phyloP scores from a whole-genome alignment of 83 land plant genomes.

The Diphasiastrum complanatum region DNA sequence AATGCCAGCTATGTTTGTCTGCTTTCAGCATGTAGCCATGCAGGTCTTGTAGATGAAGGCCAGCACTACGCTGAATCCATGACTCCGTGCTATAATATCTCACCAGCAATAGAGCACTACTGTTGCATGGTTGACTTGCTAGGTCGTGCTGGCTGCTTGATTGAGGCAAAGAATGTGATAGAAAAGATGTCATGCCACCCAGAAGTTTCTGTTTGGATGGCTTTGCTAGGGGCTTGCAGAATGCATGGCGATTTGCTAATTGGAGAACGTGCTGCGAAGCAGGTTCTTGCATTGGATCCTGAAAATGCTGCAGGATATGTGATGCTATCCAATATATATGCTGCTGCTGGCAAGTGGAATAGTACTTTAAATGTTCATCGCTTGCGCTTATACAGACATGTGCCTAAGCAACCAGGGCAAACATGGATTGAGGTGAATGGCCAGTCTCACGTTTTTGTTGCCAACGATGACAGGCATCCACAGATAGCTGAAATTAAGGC shows the following conservation, averaged over 20 bases:
- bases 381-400: not conserved
- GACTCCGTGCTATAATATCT: not conserved
- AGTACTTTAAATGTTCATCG: not conserved
- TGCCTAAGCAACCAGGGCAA: not conserved
- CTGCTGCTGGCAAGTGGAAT: constrained; percentile 8
- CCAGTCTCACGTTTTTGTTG: constrained; percentile 1
- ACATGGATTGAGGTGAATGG: not conserved
- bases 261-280: constrained; percentile 6
- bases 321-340: constrained; percentile 20
- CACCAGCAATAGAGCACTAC: constrained; percentile 18
- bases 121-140: constrained; percentile 17
- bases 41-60: not conserved
- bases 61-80: not conserved
- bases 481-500: not conserved
- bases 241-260: constrained; percentile 3
- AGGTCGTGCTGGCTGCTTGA: constrained; percentile 6
- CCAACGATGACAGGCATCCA: not conserved
- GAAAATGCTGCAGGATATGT: constrained; percentile 10
- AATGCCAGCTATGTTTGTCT: not conserved
- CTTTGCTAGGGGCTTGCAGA: too few relatives aligned
- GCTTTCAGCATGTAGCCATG: not conserved
- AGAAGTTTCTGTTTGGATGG: not conserved
- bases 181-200: constrained; percentile 4
- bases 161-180: constrained; percentile 9
- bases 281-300: constrained; percentile 6